Evolutionary conservation across 2,329 filamentous ascomycete genomes (phyloP).

Genomic region (Dothideomycetidae sp.): DNA sequence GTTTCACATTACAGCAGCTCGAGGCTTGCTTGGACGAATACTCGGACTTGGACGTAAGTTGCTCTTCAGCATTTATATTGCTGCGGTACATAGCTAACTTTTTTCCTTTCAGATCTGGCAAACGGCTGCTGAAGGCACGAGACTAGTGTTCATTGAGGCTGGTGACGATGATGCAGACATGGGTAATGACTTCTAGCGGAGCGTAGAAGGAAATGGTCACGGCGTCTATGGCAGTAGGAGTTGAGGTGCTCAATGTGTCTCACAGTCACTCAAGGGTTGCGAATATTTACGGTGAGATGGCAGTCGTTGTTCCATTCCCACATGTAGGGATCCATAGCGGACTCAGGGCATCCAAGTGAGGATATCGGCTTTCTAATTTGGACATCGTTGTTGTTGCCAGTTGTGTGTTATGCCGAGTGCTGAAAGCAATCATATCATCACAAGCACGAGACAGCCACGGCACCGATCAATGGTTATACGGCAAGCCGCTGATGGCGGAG

Average conservation of each 20-base stretch:
- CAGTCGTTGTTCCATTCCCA: too few relatives aligned
- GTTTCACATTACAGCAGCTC: slow-evolving; percentile 92
- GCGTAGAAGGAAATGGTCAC: too few relatives aligned
- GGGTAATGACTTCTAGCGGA: slow-evolving; percentile 20
- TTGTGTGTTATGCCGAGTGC: too few relatives aligned
- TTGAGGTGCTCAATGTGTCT: too few relatives aligned
- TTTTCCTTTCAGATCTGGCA: slow-evolving; percentile 39
- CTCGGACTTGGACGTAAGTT: slow-evolving; percentile 71
- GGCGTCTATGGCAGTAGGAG: too few relatives aligned
- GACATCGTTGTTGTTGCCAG: too few relatives aligned
- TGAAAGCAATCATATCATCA: too few relatives aligned
- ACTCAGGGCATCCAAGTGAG: too few relatives aligned
- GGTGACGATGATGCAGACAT: slow-evolving; percentile 30
- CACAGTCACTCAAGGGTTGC: too few relatives aligned
- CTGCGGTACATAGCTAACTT: neutral
- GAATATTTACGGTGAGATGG: too few relatives aligned
- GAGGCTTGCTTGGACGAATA: slow-evolving; percentile 79
- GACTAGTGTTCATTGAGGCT: slow-evolving; percentile 41
- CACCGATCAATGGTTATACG: slow-evolving; percentile 14
- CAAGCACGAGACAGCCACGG: slow-evolving; percentile 2
- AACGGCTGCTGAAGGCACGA: slow-evolving; percentile 39
- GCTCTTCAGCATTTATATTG: slow-evolving; percentile 7
- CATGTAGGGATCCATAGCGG: too few relatives aligned
- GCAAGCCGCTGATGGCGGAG: slow-evolving; percentile 8
- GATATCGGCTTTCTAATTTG: too few relatives aligned